Conservation (phyloP, 2,329 filamentous ascomycete genomes). For the Verticillium alfalfae region DNA sequence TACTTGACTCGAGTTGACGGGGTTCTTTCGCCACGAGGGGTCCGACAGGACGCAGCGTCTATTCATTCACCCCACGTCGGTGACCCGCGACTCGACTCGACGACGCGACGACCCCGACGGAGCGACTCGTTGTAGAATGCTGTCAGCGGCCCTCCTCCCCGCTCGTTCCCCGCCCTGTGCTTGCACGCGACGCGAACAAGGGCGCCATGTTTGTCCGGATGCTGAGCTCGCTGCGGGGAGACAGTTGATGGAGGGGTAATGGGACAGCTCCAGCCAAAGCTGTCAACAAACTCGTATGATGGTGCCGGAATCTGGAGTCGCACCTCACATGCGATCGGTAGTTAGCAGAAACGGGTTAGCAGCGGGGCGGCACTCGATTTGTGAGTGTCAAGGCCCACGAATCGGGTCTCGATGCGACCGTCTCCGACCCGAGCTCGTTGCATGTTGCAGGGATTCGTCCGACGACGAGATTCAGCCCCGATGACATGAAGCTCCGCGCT, state of each 20-base stretch:
- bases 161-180: neutral
- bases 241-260: neutral
- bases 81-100: neutral
- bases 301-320: neutral
- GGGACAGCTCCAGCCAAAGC: neutral
- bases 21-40: neutral
- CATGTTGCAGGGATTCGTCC: neutral
- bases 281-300: neutral
- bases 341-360: neutral
- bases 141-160: neutral
- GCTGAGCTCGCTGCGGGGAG: neutral
- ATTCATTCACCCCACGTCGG: neutral
- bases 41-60: neutral
- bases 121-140: neutral
- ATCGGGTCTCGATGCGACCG: neutral
- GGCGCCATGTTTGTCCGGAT: neutral
- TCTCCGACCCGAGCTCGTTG: neutral
- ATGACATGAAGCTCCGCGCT: neutral
- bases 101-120: neutral
- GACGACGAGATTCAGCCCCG: neutral
- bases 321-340: neutral
- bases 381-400: neutral
- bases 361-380: neutral
- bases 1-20: neutral
- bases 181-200: neutral